Base-by-base conservation (phyloP, 805 yeast genomes). In the Monosporozyma siamensis region DNA sequence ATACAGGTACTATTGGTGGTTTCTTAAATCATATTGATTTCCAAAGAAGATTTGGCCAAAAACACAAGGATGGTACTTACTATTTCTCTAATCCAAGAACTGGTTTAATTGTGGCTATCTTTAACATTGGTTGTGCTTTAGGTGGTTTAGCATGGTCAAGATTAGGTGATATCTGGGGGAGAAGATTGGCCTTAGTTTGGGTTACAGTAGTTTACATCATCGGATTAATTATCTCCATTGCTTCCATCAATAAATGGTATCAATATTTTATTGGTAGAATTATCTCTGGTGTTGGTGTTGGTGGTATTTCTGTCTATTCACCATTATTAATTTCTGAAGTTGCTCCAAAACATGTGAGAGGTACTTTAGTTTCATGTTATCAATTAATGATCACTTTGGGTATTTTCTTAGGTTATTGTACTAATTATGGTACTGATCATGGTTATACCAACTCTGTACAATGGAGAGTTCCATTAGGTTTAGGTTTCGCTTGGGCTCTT, bases 1-100 rank as follows among this genome's bases (percentile, higher is more conserved):
- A 81, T 67, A 80, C 87, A 39, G 89, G 88, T 71, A 81, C 88
- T 53, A 78, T 81, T 62, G 75, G 83, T 23, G 87, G 87, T 52
- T 78, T 81, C 55, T 81, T 79, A 38, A 74, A 76, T 55, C 60
- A 61, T 54, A 52, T 71, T 14, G 82, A 80, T 54, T 80, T 72
- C 64, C 55, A 62, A 40, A 48, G 54, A 32, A 69, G 85, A 58
- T 81, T 80, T 50, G 87, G 86, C 58, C 67, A 69, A 50, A 18
- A 51, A 4, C 49, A 63, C 44, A 34, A 56, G 12, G 49, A 54
- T 2, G 83, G 84, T 46, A 64, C 53, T 3, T 57, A 64, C 52
- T 66, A 67, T 50, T 58, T 77, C 43, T 71, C 80, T 14, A 69
- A 72, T 48, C 73, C 70, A 17, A 69, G 81, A 66, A 69, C 70